Conservation (phyloP, 164 flowering plant genomes). For the Piper longum region DNA sequence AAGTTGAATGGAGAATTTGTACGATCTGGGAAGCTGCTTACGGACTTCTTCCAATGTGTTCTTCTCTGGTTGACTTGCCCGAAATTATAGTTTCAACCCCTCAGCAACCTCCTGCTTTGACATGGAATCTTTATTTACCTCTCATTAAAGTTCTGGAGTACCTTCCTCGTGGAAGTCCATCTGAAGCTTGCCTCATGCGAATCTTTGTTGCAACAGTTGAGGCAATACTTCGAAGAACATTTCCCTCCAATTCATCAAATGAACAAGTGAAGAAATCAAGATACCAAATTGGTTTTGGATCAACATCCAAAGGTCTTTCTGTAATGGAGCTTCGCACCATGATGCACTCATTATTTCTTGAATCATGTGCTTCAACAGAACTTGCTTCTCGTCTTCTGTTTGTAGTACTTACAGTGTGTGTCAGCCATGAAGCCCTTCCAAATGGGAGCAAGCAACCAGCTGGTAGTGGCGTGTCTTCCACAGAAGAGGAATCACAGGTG, state of each 20-base stretch:
- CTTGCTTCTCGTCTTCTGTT: no score
- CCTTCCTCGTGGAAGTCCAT: no score
- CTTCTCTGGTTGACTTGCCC: constrained; percentile 30
- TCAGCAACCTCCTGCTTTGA: constrained; percentile 61
- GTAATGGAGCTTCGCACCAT: constrained; percentile 96
- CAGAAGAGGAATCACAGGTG: constrained; percentile 26
- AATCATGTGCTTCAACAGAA: constrained; percentile 54
- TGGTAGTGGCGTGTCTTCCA: constrained; percentile 20
- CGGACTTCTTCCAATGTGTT: constrained; percentile 76
- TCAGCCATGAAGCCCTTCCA: constrained; percentile 80
- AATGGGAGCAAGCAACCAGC: constrained; percentile 53
- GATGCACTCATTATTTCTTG: constrained; percentile 87
- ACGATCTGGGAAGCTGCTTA: constrained; percentile 99
- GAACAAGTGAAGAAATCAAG: constrained; percentile 45
- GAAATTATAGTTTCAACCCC: constrained; percentile 66
- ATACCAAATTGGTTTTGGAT: constrained; percentile 23
- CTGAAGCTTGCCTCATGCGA: constrained; percentile 95
- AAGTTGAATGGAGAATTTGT: constrained; percentile 83
- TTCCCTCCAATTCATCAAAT: constrained; percentile 51
- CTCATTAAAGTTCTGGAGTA: no score
- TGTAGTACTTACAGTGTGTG: constrained; percentile 63
- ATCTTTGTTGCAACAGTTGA: constrained; percentile 97
- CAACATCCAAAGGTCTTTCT: constrained; percentile 41
- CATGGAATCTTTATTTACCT: no score
- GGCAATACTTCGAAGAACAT: constrained; percentile 78